Evolutionary conservation across 352 stramenopile genomes (phyloP), one percentile per base, ranked within the genome.

Genomic region (Phytophthora hybrid): DNA sequence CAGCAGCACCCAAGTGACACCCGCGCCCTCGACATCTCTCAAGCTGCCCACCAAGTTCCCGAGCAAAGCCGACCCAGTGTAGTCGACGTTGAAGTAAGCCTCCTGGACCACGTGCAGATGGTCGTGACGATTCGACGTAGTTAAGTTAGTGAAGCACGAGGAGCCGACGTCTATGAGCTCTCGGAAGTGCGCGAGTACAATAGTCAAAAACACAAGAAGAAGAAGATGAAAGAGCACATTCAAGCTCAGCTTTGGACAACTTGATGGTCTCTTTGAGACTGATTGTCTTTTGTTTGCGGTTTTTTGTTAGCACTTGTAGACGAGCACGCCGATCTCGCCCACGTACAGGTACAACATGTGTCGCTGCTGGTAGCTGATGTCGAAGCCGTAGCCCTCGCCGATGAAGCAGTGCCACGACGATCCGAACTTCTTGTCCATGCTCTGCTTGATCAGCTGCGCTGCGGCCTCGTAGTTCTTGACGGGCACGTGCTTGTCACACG

Each of bases 341-440:
- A 98, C 97, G 67, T 95, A 92, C 53, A 99, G 81, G 80, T 99
- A 98, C 21, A 99, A 78, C 85, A 99, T 97, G 84, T 98, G 95
- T 66, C 94, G 92, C 68, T 98, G 90, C 84, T 99, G 93, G 81
- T 98, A 98, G 71, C 90, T 98, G 63, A 99, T 93, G 72, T 99
- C 94, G 75, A 99, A 99, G 56, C 93, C 96, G 76, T 98, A 99
- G 13, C 97, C 97, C 79, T 99, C 97, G 34, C 95, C 97, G 21
- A 99, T 97, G 64, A 96, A 97, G 76, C 93, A 98, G 77, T 99
- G 95, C 97, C 97, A 99, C 5, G 94, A 97, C 14, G 91, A 84
- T 5, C 95, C 97, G 76, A 99, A 99, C 77, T 99, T 99, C 83
- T 99, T 99, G 84, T 99, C 97, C 80, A 99, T 94, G 32, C 92